These are phyloP conservation scores for Zymoseptoria pseudotritici DNA, from an alignment of 2,329 filamentous ascomycete species.

Conservation along the genomic window DNA sequence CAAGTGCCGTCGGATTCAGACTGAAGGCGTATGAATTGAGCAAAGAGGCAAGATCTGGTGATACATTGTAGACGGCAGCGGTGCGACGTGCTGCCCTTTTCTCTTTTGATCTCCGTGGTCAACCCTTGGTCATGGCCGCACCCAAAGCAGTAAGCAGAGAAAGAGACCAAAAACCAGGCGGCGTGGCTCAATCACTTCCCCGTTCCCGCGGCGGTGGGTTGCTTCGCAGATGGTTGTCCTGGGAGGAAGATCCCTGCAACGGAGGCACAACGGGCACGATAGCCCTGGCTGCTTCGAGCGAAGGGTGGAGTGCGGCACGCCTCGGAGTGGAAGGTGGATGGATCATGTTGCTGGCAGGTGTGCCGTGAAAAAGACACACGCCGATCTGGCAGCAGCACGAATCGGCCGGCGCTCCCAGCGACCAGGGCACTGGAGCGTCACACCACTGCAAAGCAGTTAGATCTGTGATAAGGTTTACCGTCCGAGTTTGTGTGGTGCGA, in stretches of 20 bases:
- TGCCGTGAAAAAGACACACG: slow-evolving; percentile 8
- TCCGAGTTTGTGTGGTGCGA: not conserved
- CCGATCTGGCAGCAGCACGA: slow-evolving; percentile 19
- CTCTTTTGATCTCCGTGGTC: slow-evolving; percentile 19
- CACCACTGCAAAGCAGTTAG: slow-evolving; percentile 18
- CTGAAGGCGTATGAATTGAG: slow-evolving; percentile 25
- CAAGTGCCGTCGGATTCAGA: slow-evolving; percentile 25
- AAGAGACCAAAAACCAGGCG: slow-evolving; percentile 34
- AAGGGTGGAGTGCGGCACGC: slow-evolving; percentile 11
- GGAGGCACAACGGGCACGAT: slow-evolving; percentile 21
- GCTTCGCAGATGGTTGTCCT: slow-evolving; percentile 24
- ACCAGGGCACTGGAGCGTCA: slow-evolving; percentile 21
- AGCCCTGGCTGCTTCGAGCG: slow-evolving; percentile 19
- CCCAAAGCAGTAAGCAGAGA: slow-evolving; percentile 27
- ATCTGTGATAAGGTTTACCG: slow-evolving; percentile 23
- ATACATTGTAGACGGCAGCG: slow-evolving; percentile 26
- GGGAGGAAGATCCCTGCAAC: slow-evolving; percentile 34
- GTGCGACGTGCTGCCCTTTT: slow-evolving; percentile 27
- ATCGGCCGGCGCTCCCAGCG: slow-evolving; percentile 24
- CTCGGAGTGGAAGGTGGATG: not conserved
- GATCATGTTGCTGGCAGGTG: not conserved
- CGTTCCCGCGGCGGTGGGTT: slow-evolving; percentile 39
- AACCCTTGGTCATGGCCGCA: slow-evolving; percentile 23
- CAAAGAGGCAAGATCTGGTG: slow-evolving; percentile 29
- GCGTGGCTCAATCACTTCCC: slow-evolving; percentile 28